Base-by-base conservation (phyloP, 805 yeast species). In the Candida loeiensis region DNA sequence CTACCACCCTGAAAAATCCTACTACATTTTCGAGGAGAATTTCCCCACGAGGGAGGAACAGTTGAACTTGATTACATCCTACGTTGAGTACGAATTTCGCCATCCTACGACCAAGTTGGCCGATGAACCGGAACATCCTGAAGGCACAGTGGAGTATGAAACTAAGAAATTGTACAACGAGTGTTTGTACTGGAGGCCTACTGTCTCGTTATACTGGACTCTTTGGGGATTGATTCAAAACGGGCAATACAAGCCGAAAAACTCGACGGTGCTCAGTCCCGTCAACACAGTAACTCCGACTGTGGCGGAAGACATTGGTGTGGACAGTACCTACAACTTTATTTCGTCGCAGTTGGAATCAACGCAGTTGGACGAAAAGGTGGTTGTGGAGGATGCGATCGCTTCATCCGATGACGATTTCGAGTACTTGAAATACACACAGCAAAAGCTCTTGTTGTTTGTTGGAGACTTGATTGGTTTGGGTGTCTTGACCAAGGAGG, bases 141-240 rank as follows among this genome's bases (percentile, higher is more conserved):
- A 39, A 20, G 30, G 22, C 13, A 29, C 25, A 12, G 29, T 39
- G 39, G 32, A 71, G 44, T 58, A 54, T 39, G 74, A 70, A 46
- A 63, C 82, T 9, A 74, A 71, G 36, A 58, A 66, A 35, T 59
- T 88, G 30, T 77, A 77, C 53, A 79, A 82, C 50, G 87, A 86
- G 46, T 74, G 81, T 21, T 64, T 77, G 2, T 69, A 71, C 40
- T 91, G 97, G 96, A 74, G 96, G 53, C 79, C 95, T 1, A 69
- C 87, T 0, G 91, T 79, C 16, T 83, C 83, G 36, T 69, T 85
- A 7, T 77, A 74, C 55, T 91, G 99, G 99, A 74, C 83, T 4
- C 56, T 90, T 19, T 91, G 99, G 99, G 98, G 95, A 1, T 73
- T 93, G 31, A 75, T 93, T 24, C 95, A 87, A 58, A 79, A 83